A percentile compares a stretch with the other conserved stretches of the same genome.
Evolutionary conservation across 257 asterid species (phyloP).

Genomic region (Forsythia suspensa): DNA sequence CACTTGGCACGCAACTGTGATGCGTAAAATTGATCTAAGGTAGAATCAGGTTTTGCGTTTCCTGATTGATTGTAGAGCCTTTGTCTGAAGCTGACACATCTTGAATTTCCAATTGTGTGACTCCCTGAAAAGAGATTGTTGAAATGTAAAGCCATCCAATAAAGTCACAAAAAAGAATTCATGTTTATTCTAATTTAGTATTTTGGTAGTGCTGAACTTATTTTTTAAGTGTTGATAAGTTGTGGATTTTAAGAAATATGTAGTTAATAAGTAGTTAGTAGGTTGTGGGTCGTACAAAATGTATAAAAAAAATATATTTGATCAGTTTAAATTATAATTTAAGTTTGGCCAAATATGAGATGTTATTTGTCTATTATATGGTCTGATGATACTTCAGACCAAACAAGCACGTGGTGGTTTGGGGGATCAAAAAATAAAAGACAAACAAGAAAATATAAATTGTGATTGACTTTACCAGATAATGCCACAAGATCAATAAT

Average conservation of each 20-base stretch:
- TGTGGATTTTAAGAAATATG: too few relatives aligned
- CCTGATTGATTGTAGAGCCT: conserved; percentile 88
- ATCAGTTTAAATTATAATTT: too few relatives aligned
- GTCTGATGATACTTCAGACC: neutral
- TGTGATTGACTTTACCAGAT: conserved; percentile 49
- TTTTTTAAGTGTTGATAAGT: neutral
- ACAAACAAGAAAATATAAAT: neutral
- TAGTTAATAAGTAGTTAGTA: too few relatives aligned
- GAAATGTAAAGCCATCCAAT: neutral
- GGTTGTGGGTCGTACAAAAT: neutral
- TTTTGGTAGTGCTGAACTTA: too few relatives aligned
- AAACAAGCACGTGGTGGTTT: neutral
- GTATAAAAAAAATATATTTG: too few relatives aligned
- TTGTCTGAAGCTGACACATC: conserved; percentile 82
- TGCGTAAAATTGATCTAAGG: conserved; percentile 59
- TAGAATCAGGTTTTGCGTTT: conserved; percentile 53
- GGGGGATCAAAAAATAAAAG: neutral
- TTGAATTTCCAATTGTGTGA: conserved; percentile 84
- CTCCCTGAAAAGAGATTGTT: conserved; percentile 48
- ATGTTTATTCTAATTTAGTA: too few relatives aligned
- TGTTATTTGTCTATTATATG: too few relatives aligned
- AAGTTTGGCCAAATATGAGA: too few relatives aligned
- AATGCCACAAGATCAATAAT: conserved; percentile 82
- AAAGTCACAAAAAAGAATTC: too few relatives aligned
- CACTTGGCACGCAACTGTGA: conserved; percentile 58